phyloP scores from a whole-genome alignment of 257 asterid species.

The Cinchona pubescens region DNA sequence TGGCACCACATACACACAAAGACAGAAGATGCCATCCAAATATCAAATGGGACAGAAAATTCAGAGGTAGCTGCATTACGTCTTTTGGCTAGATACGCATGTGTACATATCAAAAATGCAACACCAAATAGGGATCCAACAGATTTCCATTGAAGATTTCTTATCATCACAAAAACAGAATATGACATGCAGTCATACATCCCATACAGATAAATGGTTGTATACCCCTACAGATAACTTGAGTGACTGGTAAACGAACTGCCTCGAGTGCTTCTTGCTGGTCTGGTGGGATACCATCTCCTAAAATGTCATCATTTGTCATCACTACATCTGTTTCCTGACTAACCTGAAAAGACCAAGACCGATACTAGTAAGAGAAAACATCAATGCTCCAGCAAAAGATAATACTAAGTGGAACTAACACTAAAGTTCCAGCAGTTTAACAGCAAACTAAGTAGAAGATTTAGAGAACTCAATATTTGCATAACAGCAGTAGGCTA shows the following conservation, averaged over 20 bases:
- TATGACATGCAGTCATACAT: not conserved
- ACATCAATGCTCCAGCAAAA: not conserved
- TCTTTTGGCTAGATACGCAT: not conserved
- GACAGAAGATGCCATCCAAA: not conserved
- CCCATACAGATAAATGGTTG: not conserved
- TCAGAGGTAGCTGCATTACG: not conserved
- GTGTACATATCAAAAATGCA: not conserved
- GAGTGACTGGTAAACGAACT: slow-evolving; percentile 73
- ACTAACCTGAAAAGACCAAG: slow-evolving; percentile 58
- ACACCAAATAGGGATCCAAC: not conserved
- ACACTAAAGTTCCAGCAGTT: not conserved
- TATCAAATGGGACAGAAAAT: not conserved
- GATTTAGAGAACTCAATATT: not conserved
- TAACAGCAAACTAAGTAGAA: not conserved
- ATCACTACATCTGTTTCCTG: slow-evolving; percentile 49
- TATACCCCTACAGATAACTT: slow-evolving; percentile 71
- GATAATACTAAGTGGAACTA: not conserved
- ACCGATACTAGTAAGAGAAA: slow-evolving; percentile 3
- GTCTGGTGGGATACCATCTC: slow-evolving; percentile 75
- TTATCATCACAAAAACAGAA: not conserved
- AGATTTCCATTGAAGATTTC: not conserved
- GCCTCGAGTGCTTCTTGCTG: slow-evolving; percentile 68
- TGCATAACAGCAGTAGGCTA: not conserved
- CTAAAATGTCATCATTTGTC: slow-evolving; percentile 87
- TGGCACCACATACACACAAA: not conserved